Evolutionary conservation across 2,329 filamentous ascomycete genomes (phyloP).

Genomic region (Ilyonectria destructans): DNA sequence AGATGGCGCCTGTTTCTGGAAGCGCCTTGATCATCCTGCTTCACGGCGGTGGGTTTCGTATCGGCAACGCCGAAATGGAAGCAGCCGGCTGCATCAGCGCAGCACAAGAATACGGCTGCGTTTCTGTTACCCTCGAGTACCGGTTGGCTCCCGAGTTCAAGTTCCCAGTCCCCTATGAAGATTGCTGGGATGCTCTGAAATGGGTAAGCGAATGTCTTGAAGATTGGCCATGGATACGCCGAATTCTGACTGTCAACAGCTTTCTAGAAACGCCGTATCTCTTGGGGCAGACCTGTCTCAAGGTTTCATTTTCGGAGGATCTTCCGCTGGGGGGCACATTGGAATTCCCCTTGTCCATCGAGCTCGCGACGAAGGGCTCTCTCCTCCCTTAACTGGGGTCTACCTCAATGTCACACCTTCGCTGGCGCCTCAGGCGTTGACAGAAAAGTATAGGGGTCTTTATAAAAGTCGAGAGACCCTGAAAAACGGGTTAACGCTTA

Average conservation of each 20-base stretch:
- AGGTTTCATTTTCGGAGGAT: constrained; percentile 45
- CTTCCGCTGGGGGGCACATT: constrained; percentile 49
- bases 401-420: constrained; percentile 12
- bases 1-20: background rate
- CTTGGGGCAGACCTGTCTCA: constrained; percentile 20
- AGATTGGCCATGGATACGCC: too few relatives aligned
- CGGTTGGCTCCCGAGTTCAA: constrained; percentile 14
- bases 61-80: constrained; percentile 2
- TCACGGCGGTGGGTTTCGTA: constrained; percentile 12
- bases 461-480: background rate
- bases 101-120: background rate
- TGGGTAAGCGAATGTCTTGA: background rate
- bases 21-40: constrained; percentile 9
- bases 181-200: constrained; percentile 14
- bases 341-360: constrained; percentile 45
- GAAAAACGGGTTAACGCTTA: background rate
- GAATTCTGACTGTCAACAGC: background rate
- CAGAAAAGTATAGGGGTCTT: background rate
- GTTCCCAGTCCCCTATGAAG: background rate
- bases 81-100: background rate
- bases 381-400: constrained; percentile 27
- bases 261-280: background rate
- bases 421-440: background rate
- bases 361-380: constrained; percentile 21
- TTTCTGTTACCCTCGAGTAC: background rate